A percentile compares a stretch with the other conserved stretches of the same genome.
phyloP scores from a whole-genome alignment of 2,329 filamentous ascomycete species.

The Ilyonectria sp. region DNA sequence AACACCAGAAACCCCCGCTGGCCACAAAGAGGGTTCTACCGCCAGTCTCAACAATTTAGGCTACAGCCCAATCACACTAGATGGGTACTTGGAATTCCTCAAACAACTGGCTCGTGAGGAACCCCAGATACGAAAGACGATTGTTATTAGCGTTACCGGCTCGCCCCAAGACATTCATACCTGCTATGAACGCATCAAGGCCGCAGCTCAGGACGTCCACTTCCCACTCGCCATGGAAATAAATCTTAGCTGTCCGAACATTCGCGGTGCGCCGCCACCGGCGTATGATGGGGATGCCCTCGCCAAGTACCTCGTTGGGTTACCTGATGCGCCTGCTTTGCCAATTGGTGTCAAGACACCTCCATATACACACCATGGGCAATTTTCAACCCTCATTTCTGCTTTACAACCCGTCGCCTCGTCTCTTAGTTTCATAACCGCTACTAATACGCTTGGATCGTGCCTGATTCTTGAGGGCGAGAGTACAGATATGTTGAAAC shows the following conservation, averaged over 20 bases:
- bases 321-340: conserved; percentile 57
- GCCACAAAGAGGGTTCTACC: conserved; percentile 41
- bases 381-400: conserved; percentile 71
- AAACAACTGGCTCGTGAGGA: conserved; percentile 57
- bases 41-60: conserved; percentile 79
- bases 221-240: conserved; percentile 79
- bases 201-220: conserved; percentile 53
- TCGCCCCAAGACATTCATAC: conserved; percentile 67
- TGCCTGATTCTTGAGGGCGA: conserved; percentile 69
- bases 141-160: conserved; percentile 82
- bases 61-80: conserved; percentile 77
- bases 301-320: conserved; percentile 66
- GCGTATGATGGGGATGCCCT: conserved; percentile 74
- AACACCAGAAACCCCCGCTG: conserved; percentile 30
- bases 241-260: conserved; percentile 86
- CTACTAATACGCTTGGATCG: conserved; percentile 80
- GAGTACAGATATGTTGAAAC: conserved; percentile 26
- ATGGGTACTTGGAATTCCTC: conserved; percentile 72
- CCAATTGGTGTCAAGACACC: conserved; percentile 79
- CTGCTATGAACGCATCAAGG: conserved; percentile 68
- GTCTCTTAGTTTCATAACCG: conserved; percentile 76
- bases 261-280: conserved; percentile 76
- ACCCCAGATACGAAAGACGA: conserved; percentile 62
- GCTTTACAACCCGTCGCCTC: conserved; percentile 60
- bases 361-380: conserved; percentile 79